Percentiles rank a stretch among this genome's conserved stretches.
These are phyloP conservation scores for Priceomyces medius DNA, from an alignment of 805 yeast species.

Conservation along the genomic window DNA sequence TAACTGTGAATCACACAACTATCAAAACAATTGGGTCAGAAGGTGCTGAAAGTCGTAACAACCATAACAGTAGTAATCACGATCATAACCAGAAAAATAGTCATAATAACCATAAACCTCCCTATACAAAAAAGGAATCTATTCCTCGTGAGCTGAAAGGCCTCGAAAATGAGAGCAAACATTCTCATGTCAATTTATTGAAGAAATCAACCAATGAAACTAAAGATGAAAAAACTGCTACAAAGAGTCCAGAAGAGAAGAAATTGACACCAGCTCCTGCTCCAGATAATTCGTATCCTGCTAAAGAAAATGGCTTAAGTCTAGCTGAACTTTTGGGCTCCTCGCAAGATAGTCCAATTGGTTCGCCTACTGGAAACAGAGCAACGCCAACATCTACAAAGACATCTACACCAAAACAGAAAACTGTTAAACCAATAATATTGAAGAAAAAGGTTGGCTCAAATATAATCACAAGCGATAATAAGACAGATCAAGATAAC, in stretches of 20 bases:
- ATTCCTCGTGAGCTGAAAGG: background rate
- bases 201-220: slow-evolving; percentile 12
- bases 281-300: slow-evolving; percentile 15
- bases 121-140: slow-evolving; percentile 1
- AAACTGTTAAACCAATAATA: slow-evolving; percentile 32
- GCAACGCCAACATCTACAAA: slow-evolving; percentile 15
- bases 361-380: slow-evolving; percentile 13
- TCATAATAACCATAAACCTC: slow-evolving; percentile 10
- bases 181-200: slow-evolving; percentile 19
- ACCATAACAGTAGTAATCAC: slow-evolving; percentile 9
- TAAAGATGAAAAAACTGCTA: background rate
- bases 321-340: slow-evolving; percentile 39
- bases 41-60: slow-evolving; percentile 7
- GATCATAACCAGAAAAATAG: background rate
- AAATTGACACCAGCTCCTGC: slow-evolving; percentile 21
- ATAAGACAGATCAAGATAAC: background rate
- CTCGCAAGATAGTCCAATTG: slow-evolving; percentile 7
- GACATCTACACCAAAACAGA: slow-evolving; percentile 23
- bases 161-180: slow-evolving; percentile 7
- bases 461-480: background rate
- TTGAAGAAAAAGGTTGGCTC: slow-evolving; percentile 32
- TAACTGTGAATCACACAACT: slow-evolving; percentile 32
- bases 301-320: slow-evolving; percentile 29
- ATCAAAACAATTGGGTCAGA: slow-evolving; percentile 26
- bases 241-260: background rate